Base-by-base conservation (phyloP, 306 rosid species). In the Dryas octopetala region DNA sequence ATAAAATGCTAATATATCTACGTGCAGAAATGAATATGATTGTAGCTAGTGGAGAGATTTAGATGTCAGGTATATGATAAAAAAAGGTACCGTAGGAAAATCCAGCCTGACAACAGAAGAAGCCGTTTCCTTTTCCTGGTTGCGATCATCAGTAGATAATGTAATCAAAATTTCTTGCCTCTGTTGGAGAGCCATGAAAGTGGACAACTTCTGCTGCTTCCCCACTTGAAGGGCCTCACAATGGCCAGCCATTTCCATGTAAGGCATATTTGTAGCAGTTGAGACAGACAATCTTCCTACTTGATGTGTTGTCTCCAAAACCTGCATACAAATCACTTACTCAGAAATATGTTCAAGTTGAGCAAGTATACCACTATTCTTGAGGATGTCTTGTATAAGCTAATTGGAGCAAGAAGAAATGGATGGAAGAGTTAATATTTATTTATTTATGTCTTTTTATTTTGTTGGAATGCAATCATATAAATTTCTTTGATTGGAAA, bases 241-340 rank as follows among this genome's bases (percentile, higher is more conserved):
- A 45, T 90, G 89, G 68, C 86, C 85, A 76, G 96, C 96, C 91
- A 92, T 92, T 87, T 92, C 94, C 77, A 76, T 85, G 48, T 92
- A 92, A 65, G 94, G 87, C 96, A 86, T 90, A 79, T 90, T 76
- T 69, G 79, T 74, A 15, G 93, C 76, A 59, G 87, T 77, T 58
- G 96, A 87, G 70, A 81, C 57, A 51, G 96, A 92, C n/a, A 58
- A n/a, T 71, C 96, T 88, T 77, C 91, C 94, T 16, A 88, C 92
- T 68, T 88, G 91, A 72, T 82, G 74, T 23, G 86, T 84, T 72
- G 93, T 83, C 53, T 87, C 94, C 49, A 32, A 62, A 77, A 90
- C 91, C 97, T 92, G 82, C 82, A 81, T 19, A 71, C 6, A 28
- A 45, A 67, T 62, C 7, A 40, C 74, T 60, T 47, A 19, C 48